Conservation (phyloP, 495 filamentous ascomycete species). For the Barbatosphaeria neglecta region DNA sequence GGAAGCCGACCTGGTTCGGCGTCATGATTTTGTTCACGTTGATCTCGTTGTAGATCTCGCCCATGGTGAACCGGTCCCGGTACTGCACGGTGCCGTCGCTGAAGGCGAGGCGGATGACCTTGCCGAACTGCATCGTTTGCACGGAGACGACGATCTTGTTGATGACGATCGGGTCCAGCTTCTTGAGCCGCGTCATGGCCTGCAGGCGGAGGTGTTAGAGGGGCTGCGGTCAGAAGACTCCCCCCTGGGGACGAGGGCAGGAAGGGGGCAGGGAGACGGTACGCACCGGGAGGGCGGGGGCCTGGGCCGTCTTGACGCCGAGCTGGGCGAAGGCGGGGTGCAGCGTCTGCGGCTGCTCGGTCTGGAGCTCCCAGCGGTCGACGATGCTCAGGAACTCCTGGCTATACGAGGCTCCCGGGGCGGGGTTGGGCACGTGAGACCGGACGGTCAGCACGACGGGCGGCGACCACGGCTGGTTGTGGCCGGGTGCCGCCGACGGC, state of each 20-base stretch:
- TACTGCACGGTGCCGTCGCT: conserved; percentile 71
- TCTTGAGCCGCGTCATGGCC: conserved; percentile 49
- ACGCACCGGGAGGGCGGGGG: conserved; percentile 29
- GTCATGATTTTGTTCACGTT: conserved; percentile 53
- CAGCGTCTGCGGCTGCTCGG: conserved; percentile 43
- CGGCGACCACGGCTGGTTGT: conserved; percentile 35
- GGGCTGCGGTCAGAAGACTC: background rate
- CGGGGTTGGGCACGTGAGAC: conserved; percentile 48
- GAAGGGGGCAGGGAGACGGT: background rate
- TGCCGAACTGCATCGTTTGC: conserved; percentile 52
- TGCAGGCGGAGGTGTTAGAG: conserved; percentile 15
- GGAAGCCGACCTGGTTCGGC: conserved; percentile 61
- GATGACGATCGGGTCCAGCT: conserved; percentile 51
- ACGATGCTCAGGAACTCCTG: conserved; percentile 56
- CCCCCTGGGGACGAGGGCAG: background rate
- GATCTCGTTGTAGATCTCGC: conserved; percentile 47
- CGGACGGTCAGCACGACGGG: conserved; percentile 62
- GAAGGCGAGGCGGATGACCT: conserved; percentile 53
- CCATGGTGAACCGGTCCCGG: conserved; percentile 60
- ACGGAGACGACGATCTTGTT: conserved; percentile 60
- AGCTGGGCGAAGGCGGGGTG: conserved; percentile 69
- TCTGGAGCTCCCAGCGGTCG: conserved; percentile 65
- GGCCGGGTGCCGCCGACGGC: conserved; percentile 27
- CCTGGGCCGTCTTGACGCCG: conserved; percentile 42
- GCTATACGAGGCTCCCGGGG: conserved; percentile 40